Evolutionary conservation across 73 alveolate species (phyloP).

Genomic region (Breviolum minutum): DNA sequence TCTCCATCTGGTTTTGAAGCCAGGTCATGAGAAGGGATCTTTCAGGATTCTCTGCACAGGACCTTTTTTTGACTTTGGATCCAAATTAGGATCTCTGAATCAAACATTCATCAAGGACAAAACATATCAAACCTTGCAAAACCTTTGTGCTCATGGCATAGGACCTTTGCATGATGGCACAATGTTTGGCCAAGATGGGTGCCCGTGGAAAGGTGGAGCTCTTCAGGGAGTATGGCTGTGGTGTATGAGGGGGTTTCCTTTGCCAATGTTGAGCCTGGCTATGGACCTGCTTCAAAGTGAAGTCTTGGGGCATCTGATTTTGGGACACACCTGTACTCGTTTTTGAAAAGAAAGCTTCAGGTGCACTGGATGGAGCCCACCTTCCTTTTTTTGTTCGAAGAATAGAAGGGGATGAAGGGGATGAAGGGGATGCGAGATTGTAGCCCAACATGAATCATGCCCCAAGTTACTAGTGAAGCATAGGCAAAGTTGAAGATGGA

Average conservation of each 20-base stretch:
- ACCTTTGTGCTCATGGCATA: not conserved
- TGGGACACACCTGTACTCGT: not conserved
- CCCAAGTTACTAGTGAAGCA: no score
- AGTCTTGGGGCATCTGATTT: not conserved
- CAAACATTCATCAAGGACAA: no score
- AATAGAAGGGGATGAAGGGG: no score
- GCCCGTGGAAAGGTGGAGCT: slow-evolving; percentile 65
- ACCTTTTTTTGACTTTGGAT: not conserved
- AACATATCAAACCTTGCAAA: no score
- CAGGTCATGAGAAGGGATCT: slow-evolving; percentile 86
- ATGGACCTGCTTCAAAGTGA: not conserved
- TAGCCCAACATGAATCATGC: no score
- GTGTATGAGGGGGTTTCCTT: not conserved
- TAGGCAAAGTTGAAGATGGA: no score
- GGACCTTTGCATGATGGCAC: slow-evolving; percentile 93
- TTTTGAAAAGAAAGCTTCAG: no score
- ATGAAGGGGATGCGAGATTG: no score
- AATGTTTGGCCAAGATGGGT: slow-evolving; percentile 92
- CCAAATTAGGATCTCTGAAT: no score
- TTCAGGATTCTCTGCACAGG: slow-evolving; percentile 78
- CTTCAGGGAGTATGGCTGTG: not conserved
- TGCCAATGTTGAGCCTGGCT: not conserved
- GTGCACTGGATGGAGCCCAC: no score
- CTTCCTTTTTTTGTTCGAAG: no score
- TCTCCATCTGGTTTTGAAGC: no score